Evolutionary conservation across 129 eudicot species (phyloP).

Genomic region (Flaveria brownii): DNA sequence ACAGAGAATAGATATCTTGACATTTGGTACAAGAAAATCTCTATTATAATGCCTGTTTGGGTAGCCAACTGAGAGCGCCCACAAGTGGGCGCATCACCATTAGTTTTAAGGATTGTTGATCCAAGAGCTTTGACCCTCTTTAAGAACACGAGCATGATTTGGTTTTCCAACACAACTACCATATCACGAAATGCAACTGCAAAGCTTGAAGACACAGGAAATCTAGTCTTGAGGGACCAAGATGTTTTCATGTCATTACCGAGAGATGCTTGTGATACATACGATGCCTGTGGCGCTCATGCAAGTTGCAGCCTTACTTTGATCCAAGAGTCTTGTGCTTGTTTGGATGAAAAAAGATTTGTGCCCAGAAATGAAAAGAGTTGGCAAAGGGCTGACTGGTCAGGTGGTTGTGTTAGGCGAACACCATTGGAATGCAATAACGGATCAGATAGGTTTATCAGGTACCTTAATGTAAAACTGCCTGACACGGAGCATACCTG

Average conservation of each 20-base stretch:
- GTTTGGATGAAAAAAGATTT: neutral
- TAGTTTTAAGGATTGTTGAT: too few species aligned
- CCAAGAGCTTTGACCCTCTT: too few species aligned
- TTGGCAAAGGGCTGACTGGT: conserved; percentile 29
- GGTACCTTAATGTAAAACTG: conserved; percentile 28
- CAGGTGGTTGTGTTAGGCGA: conserved; percentile 36
- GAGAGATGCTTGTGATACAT: neutral
- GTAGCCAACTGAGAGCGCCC: too few species aligned
- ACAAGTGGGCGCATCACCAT: too few species aligned
- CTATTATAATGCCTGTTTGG: too few species aligned
- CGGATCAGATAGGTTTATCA: conserved; percentile 25
- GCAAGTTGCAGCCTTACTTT: neutral
- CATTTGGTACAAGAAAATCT: too few species aligned
- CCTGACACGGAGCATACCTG: conserved; percentile 30
- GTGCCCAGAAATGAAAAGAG: neutral
- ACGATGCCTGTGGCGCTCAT: neutral
- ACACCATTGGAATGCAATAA: conserved; percentile 12
- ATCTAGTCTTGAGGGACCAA: too few species aligned
- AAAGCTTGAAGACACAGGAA: too few species aligned
- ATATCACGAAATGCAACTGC: too few species aligned
- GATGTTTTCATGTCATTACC: neutral
- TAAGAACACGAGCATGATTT: too few species aligned
- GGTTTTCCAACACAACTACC: too few species aligned
- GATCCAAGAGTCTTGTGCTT: neutral
- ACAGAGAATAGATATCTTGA: too few species aligned